Conservation (phyloP, 352 stramenopile species). For the Phytophthora cryptogea region DNA sequence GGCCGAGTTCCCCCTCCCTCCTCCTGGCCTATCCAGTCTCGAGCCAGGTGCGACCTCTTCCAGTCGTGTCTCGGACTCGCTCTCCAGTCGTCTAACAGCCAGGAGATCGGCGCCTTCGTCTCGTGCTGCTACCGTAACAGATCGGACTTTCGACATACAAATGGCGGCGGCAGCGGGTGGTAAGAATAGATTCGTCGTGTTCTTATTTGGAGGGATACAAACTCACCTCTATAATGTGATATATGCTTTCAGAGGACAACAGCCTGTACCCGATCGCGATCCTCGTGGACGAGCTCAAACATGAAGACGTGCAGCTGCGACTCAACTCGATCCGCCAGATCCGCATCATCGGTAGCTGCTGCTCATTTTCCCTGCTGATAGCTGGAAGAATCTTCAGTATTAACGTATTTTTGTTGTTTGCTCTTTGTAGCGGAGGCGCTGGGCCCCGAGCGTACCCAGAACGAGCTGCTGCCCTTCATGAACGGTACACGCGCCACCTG, state of each 20-base stretch:
- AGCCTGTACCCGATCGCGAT: constrained; percentile 90
- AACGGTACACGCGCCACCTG: constrained; percentile 60
- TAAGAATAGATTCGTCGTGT: constrained; percentile 25
- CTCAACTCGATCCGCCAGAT: constrained; percentile 93
- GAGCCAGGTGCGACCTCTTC: constrained; percentile 6
- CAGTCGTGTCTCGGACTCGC: background rate
- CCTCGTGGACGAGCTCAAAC: constrained; percentile 92
- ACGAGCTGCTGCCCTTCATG: constrained; percentile 98
- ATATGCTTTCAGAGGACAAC: constrained; percentile 52
- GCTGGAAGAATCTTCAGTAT: background rate
- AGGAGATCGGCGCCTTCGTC: background rate
- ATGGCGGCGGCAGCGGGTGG: constrained; percentile 41
- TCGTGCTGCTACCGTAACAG: constrained; percentile 19
- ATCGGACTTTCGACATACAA: constrained; percentile 12
- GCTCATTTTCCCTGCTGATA: background rate
- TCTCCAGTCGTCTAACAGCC: background rate
- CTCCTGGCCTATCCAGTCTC: background rate
- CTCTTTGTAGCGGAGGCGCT: constrained; percentile 77
- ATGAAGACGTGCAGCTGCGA: constrained; percentile 91
- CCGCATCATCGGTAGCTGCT: constrained; percentile 83
- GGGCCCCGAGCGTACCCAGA: constrained; percentile 86
- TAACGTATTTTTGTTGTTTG: constrained; percentile 22
- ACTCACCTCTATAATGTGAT: constrained; percentile 24
- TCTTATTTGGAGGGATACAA: constrained; percentile 1
- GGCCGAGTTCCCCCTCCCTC: constrained; percentile 4